Evolutionary conservation across 208 protist species (phyloP).

Genomic region (Wallacemonas rigidus): DNA sequence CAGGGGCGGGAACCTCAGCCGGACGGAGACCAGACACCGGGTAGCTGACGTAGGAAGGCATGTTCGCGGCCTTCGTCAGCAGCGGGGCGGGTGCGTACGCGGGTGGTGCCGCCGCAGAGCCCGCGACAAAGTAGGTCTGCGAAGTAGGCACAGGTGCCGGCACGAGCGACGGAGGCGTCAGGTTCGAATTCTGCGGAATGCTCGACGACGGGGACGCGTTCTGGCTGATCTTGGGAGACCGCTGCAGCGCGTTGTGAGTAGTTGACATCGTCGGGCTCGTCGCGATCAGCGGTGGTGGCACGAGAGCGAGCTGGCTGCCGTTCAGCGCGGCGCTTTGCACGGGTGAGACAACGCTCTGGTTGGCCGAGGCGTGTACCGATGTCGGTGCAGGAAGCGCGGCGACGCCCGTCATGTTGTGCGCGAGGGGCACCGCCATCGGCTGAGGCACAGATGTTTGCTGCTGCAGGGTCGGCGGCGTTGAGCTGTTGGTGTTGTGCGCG

Average conservation of each 20-base stretch:
- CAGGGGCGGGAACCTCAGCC: slow-evolving; percentile 8
- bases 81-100: slow-evolving; percentile 20
- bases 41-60: slow-evolving; percentile 33
- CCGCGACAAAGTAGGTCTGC: slow-evolving; percentile 18
- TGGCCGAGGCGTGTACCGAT: slow-evolving; percentile 15
- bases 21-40: slow-evolving; percentile 24
- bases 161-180: slow-evolving; percentile 31
- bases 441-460: slow-evolving; percentile 15
- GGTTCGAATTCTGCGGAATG: slow-evolving; percentile 17
- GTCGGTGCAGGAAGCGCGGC: slow-evolving; percentile 19
- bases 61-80: slow-evolving; percentile 17
- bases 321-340: not conserved
- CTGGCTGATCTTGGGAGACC: slow-evolving; percentile 14
- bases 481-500: not conserved
- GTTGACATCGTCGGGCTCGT: slow-evolving; percentile 13
- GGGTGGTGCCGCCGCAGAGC: slow-evolving; percentile 32
- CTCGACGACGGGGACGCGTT: slow-evolving; percentile 13
- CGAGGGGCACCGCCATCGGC: slow-evolving; percentile 26
- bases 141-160: slow-evolving; percentile 22
- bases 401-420: slow-evolving; percentile 30
- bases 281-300: slow-evolving; percentile 22
- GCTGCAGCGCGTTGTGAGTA: slow-evolving; percentile 4
- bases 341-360: not conserved
- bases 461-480: not conserved
- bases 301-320: slow-evolving; percentile 22